Evolutionary conservation across 805 yeast species (phyloP), one percentile per base, ranked within the genome.

Genomic region (Teunomyces kruisii): DNA sequence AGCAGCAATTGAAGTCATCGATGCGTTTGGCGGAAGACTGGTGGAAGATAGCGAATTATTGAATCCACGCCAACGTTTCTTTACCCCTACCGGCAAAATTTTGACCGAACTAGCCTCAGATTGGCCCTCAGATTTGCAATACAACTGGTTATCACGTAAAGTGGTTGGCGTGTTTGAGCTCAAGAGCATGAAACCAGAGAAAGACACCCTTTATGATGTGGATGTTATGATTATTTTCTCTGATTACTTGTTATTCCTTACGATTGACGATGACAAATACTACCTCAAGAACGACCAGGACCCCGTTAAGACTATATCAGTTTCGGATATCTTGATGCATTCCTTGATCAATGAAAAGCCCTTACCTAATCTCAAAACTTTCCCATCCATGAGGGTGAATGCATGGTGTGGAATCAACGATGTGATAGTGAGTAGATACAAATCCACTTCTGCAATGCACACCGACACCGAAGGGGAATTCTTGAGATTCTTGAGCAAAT

Each of bases 41-140:
- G 40, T 78, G 80, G 7, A 82, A 78, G 78, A 46, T 3, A 47
- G 47, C 2, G 42, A 29, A 6, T 45, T 40, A 6, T 41, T 41
- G 7, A n/a, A 22, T 16, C 31, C 56, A 48, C 32, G 76, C 48
- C 72, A 82, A 15, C 54, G 96, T 51, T 82, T 89, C 0, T 87
- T 90, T 61, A 91, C 97, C 0, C 96, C 96, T 2, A 84, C 96
- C 0, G 97, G 97, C 0, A 90, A 89, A 61, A 75, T 92, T 3
- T 67, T 92, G 40, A 84, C 95, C 0, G 96, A 90, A 54, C 64
- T 90, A 14, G 96, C 96, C 3, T 74, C 80, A 12, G 82, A 80
- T 9, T 91, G 97, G 97, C 98, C 98, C 0, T 67, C 79, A 0
- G 91, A 85, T 51, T 70, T 92, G 17, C 96, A 88, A 51, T 84